Percentiles rank a stretch among this genome's conserved stretches.
These are phyloP conservation scores for Tuber umbilicatum DNA, from an alignment of 495 filamentous ascomycete genomes.

Conservation along the genomic window DNA sequence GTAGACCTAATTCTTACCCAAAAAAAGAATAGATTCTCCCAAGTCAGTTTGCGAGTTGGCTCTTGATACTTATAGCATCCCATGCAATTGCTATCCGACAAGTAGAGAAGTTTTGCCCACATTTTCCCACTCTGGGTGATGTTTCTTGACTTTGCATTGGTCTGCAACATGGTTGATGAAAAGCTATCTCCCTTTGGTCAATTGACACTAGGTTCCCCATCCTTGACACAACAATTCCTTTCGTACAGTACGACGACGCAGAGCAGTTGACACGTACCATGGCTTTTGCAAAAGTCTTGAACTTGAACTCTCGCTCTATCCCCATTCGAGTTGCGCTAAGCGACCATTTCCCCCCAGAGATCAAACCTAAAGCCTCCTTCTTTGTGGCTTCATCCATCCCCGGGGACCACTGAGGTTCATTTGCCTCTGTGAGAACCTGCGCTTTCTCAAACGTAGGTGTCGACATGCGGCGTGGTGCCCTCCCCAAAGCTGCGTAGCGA, in stretches of 20 bases:
- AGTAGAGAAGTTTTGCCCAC: slow-evolving; percentile 17
- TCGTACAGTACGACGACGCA: background rate
- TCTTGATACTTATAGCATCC: background rate
- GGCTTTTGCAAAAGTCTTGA: slow-evolving; percentile 57
- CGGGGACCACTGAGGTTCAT: slow-evolving; percentile 22
- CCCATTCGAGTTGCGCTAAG: slow-evolving; percentile 50
- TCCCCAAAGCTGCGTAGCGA: background rate
- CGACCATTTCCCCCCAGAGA: slow-evolving; percentile 49
- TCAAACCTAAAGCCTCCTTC: slow-evolving; percentile 33
- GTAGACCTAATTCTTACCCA: slow-evolving; percentile 48
- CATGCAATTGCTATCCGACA: background rate
- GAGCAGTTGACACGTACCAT: slow-evolving; percentile 49
- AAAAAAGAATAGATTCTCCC: slow-evolving; percentile 5
- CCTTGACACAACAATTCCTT: background rate
- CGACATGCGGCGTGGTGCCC: slow-evolving; percentile 15
- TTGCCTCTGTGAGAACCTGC: background rate
- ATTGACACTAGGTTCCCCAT: background rate
- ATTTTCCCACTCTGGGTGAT: slow-evolving; percentile 40
- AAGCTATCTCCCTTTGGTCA: slow-evolving; percentile 17
- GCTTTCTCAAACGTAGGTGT: background rate
- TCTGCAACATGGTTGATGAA: slow-evolving; percentile 40
- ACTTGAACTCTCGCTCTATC: slow-evolving; percentile 54
- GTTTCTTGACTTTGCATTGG: slow-evolving; percentile 31
- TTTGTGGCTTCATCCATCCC: slow-evolving; percentile 21
- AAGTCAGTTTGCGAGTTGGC: background rate